A percentile compares a stretch with the other conserved stretches of the same genome.
phyloP scores from a whole-genome alignment of 305 asterid genomes.

The Fraxinus angustifolia region DNA sequence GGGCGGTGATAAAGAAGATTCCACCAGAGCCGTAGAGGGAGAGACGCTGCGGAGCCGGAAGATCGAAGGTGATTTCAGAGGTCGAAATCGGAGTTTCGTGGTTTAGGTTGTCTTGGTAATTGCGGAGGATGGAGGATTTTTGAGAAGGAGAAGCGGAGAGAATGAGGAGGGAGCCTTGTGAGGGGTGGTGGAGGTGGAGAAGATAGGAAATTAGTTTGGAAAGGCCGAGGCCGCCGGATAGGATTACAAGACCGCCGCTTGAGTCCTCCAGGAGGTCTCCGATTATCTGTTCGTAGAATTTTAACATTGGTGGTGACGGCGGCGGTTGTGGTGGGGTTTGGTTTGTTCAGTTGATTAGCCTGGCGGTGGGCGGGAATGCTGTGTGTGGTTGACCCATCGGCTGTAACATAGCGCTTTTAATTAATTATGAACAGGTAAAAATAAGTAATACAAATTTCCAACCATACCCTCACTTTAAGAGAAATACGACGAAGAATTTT shows the following conservation, averaged over 20 bases:
- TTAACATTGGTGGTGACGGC: slow-evolving; percentile 45
- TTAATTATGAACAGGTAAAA: neutral
- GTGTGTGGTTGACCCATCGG: neutral
- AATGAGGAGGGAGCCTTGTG: slow-evolving; percentile 70
- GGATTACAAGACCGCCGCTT: slow-evolving; percentile 71
- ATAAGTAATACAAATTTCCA: neutral
- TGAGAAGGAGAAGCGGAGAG: slow-evolving; percentile 71
- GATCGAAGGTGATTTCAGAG: slow-evolving; percentile 74
- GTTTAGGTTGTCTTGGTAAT: slow-evolving; percentile 23
- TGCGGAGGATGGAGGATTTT: slow-evolving; percentile 30
- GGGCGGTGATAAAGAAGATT: slow-evolving; percentile 61
- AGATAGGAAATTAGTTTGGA: slow-evolving; percentile 63
- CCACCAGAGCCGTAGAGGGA: slow-evolving; percentile 75
- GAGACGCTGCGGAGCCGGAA: slow-evolving; percentile 58
- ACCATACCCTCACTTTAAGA: neutral
- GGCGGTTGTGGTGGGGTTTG: neutral
- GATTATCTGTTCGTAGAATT: slow-evolving; percentile 79
- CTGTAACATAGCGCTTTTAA: neutral
- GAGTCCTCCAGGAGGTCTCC: slow-evolving; percentile 74
- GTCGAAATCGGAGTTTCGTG: slow-evolving; percentile 25
- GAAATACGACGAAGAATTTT: neutral
- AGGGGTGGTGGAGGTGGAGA: slow-evolving; percentile 67
- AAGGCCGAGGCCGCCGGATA: slow-evolving; percentile 74
- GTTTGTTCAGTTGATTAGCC: neutral
- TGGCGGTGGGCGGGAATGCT: slow-evolving; percentile 1